Evolutionary conservation across 2,329 filamentous ascomycete species (phyloP), one percentile per base, ranked within the genome.

Genomic region (Monosporascus ibericus): DNA sequence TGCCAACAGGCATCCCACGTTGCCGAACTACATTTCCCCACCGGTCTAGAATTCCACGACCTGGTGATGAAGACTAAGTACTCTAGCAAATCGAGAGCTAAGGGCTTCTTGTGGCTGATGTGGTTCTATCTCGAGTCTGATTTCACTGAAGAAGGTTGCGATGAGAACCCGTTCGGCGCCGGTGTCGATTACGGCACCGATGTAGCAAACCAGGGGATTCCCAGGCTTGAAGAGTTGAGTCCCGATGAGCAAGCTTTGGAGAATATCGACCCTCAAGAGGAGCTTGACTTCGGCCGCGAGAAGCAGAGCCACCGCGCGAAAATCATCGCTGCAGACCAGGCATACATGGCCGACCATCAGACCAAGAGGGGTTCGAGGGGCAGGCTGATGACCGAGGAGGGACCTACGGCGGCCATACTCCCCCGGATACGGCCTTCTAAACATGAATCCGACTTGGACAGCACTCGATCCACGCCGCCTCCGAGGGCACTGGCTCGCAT

Each of bases 41-140:
- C 85, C 6, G 84, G 85, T 1, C 82, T 86, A 59, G 94, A 99
- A 70, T 97, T 99, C 69, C 95, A 96, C 69, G 94, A 99, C 64
- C 80, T 99, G 17, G 87, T 99, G 62, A 97, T 97, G 92, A 86
- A 90, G 65, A 86, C 86, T 1, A 87, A 88, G 24, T 80, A 90
- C 55, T 90, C 86, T 52, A 97, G 92, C 70, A 74, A 78, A 60
- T 95, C 90, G 56, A 83, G 94, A 57, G 92, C 94, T 1, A 85
- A 76, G 44, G 92, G 92, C 1, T 99, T 99, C 62, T 74, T 99
- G 20, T 99, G 94, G 94, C 76, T 99, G 57, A 95, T 99, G 85
- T 99, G 94, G 94, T 96, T 94, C 77, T 97, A 99, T 66, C 80
- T 99, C 18, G 94, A 99, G 68, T 96, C 92, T 27, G 90, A 96